These are phyloP conservation scores for Tulasnella sp. DNA, from an alignment of 768 basidiomycete species.

Conservation along the genomic window DNA sequence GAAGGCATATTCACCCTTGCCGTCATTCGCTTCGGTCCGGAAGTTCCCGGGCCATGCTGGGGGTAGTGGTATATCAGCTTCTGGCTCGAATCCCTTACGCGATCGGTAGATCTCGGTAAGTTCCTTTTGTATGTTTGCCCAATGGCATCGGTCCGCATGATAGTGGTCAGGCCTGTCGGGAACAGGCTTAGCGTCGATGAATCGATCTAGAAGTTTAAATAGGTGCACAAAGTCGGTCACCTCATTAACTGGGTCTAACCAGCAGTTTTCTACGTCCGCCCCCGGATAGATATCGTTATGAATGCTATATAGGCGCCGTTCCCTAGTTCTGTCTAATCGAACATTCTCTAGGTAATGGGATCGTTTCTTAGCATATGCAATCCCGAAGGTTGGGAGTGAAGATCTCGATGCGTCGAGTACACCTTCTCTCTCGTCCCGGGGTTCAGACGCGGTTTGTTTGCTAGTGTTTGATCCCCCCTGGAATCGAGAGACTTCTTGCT, in stretches of 20 bases:
- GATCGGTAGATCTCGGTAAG: background rate
- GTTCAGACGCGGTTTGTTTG: background rate
- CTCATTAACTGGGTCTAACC: background rate
- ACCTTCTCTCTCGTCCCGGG: background rate
- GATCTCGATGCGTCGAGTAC: background rate
- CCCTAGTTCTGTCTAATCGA: background rate
- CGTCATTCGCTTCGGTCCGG: background rate
- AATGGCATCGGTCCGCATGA: background rate
- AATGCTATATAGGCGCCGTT: background rate
- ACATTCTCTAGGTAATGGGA: background rate
- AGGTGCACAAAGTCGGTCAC: background rate
- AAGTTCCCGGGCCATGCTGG: background rate
- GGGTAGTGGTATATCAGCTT: background rate
- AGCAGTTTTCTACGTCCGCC: background rate
- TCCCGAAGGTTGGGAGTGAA: no score
- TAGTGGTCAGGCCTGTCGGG: background rate
- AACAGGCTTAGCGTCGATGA: background rate
- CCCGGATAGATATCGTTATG: background rate
- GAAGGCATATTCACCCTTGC: background rate
- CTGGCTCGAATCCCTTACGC: background rate
- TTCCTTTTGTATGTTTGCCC: background rate
- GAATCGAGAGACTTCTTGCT: background rate
- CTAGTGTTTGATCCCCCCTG: background rate
- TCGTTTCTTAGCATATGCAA: background rate
- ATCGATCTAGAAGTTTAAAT: background rate